Evolutionary conservation across 2,329 filamentous ascomycete species (phyloP).

Genomic region (Ascochyta viciae-villosae): DNA sequence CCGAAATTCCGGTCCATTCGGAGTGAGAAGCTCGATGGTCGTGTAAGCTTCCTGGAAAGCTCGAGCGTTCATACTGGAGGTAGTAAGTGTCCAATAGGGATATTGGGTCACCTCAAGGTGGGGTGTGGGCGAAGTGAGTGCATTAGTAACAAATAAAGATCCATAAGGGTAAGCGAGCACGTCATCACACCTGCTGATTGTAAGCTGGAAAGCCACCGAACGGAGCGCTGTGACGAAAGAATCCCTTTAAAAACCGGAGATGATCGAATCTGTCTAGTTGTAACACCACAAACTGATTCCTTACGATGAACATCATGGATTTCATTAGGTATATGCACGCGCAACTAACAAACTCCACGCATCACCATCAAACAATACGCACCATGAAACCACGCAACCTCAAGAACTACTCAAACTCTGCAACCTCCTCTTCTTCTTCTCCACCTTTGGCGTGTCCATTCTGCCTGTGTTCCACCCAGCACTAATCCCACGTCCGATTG

Average conservation of each 20-base stretch:
- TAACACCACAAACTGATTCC: too few relatives aligned
- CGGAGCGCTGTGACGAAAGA: too few relatives aligned
- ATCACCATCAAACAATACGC: not conserved
- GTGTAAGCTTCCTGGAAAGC: not conserved
- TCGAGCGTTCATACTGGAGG: not conserved
- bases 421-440: slow-evolving; percentile 25
- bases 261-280: too few relatives aligned
- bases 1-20: slow-evolving; percentile 3
- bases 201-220: too few relatives aligned
- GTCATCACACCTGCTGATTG: not conserved
- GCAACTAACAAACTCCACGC: too few relatives aligned
- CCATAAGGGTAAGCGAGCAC: slow-evolving; percentile 3
- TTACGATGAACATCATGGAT: too few relatives aligned
- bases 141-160: too few relatives aligned
- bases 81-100: too few relatives aligned
- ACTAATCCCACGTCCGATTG: not conserved
- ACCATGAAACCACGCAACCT: not conserved
- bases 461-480: slow-evolving; percentile 12
- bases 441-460: not conserved
- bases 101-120: not conserved
- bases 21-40: slow-evolving; percentile 2
- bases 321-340: too few relatives aligned
- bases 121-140: too few relatives aligned
- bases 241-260: too few relatives aligned
- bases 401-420: slow-evolving; percentile 22